These are phyloP conservation scores for Colletotrichum sp. DNA, from an alignment of 2,329 filamentous ascomycete genomes.

Conservation along the genomic window DNA sequence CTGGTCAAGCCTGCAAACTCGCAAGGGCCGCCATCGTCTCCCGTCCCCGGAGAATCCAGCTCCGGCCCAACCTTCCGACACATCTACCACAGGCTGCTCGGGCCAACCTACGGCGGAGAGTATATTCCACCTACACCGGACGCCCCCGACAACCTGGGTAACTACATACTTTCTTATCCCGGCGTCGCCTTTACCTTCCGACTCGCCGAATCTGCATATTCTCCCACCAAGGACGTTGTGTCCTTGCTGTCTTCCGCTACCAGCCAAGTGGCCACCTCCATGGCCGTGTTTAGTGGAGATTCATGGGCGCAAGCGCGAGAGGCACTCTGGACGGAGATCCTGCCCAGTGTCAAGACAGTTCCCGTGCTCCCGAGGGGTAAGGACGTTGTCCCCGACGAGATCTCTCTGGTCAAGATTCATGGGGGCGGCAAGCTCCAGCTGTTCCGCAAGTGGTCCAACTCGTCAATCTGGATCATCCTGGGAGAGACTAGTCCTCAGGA, in stretches of 20 bases:
- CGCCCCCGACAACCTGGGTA: constrained; percentile 63
- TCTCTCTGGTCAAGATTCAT: constrained; percentile 79
- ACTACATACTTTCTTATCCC: constrained; percentile 92
- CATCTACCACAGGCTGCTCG: constrained; percentile 92
- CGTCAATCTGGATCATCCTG: constrained; percentile 73
- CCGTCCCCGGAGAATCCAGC: constrained; percentile 31
- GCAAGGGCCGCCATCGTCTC: constrained; percentile 30
- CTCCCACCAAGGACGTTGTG: constrained; percentile 80
- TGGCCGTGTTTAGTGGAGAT: constrained; percentile 89
- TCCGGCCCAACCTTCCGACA: constrained; percentile 81
- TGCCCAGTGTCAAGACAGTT: constrained; percentile 76
- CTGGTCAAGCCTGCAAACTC: constrained; percentile 68
- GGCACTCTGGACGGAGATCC: constrained; percentile 75
- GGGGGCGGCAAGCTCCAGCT: constrained; percentile 82
- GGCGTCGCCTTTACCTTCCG: constrained; percentile 94
- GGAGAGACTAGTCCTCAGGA: constrained; percentile 93
- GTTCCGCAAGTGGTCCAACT: constrained; percentile 70
- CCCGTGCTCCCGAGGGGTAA: constrained; percentile 72
- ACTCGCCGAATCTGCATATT: constrained; percentile 75
- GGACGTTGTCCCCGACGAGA: constrained; percentile 85
- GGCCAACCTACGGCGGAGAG: constrained; percentile 92
- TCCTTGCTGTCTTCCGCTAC: constrained; percentile 77
- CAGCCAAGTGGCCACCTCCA: constrained; percentile 77
- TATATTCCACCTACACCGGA: constrained; percentile 71
- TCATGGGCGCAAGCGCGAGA: constrained; percentile 88